Percentiles rank a stretch among this genome's conserved stretches.
phyloP scores from a whole-genome alignment of 2,329 filamentous ascomycete species.

The Fusarium setosum region DNA sequence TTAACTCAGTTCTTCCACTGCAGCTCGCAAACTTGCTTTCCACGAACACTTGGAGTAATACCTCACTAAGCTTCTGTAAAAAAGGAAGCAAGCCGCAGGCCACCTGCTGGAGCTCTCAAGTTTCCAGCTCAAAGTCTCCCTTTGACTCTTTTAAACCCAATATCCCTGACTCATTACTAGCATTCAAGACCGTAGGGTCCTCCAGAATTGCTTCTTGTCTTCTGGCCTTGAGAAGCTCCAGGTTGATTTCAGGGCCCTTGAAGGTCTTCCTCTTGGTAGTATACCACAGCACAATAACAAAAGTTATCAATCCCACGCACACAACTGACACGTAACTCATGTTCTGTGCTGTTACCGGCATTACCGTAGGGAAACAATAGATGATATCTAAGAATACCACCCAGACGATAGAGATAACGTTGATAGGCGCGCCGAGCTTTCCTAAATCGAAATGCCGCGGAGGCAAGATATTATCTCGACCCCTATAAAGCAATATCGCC shows the following conservation, averaged over 20 bases:
- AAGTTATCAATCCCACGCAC: slow-evolving; percentile 21
- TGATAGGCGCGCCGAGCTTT: slow-evolving; percentile 35
- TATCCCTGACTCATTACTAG: no score
- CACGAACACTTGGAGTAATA: no score
- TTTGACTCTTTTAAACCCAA: no score
- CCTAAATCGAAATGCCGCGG: slow-evolving; percentile 40
- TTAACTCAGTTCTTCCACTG: no score
- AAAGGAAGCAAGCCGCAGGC: no score
- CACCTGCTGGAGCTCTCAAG: no score
- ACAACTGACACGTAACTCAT: slow-evolving; percentile 42
- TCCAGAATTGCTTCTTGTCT: no score
- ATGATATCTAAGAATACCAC: slow-evolving; percentile 33
- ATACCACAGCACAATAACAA: slow-evolving; percentile 34
- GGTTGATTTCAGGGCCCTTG: slow-evolving; percentile 33
- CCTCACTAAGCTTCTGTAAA: no score
- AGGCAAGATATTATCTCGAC: slow-evolving; percentile 40
- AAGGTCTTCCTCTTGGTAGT: slow-evolving; percentile 29
- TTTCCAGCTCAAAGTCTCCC: no score
- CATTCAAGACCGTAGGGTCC: no score
- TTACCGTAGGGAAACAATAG: slow-evolving; percentile 32
- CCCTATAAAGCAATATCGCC: slow-evolving; percentile 39
- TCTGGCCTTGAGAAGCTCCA: slow-evolving; percentile 26
- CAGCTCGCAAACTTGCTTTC: no score
- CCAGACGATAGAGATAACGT: slow-evolving; percentile 33
- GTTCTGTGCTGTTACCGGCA: slow-evolving; percentile 34